Evolutionary conservation across 2,329 filamentous ascomycete genomes (phyloP).

Genomic region (Trichoderma sp.): DNA sequence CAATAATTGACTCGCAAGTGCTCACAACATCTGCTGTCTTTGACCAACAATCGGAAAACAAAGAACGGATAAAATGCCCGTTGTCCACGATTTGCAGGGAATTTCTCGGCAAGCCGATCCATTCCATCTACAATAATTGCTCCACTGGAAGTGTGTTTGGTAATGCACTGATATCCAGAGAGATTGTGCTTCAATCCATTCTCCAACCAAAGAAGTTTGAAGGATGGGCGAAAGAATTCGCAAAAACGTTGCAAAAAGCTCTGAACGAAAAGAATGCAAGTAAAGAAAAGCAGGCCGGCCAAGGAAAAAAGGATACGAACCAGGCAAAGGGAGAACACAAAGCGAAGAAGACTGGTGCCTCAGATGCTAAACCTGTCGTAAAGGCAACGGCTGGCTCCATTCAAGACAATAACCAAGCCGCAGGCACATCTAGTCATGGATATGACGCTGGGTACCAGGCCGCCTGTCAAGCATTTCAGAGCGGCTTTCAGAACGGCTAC

Average conservation of each 20-base stretch:
- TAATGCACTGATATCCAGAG: background rate
- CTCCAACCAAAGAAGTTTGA: background rate
- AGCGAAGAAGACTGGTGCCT: background rate
- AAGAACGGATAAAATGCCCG: background rate
- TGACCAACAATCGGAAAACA: rapidly evolving
- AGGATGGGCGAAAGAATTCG: background rate
- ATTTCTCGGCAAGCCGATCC: background rate
- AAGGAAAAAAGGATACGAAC: no score
- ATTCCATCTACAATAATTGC: rapidly evolving
- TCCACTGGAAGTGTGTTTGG: background rate
- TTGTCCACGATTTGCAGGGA: background rate
- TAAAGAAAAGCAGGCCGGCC: no score
- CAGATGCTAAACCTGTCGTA: background rate
- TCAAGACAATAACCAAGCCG: background rate
- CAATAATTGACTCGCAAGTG: background rate
- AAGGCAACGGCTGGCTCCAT: background rate
- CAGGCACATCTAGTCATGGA: background rate
- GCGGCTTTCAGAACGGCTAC: background rate
- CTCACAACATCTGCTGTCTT: background rate
- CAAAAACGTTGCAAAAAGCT: no score
- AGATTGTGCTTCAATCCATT: background rate
- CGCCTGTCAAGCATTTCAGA: background rate
- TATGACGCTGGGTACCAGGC: background rate
- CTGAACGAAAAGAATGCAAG: no score
- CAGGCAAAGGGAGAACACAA: no score